These are phyloP conservation scores for Myochromella boudieri DNA, from an alignment of 768 basidiomycete genomes.

Conservation along the genomic window DNA sequence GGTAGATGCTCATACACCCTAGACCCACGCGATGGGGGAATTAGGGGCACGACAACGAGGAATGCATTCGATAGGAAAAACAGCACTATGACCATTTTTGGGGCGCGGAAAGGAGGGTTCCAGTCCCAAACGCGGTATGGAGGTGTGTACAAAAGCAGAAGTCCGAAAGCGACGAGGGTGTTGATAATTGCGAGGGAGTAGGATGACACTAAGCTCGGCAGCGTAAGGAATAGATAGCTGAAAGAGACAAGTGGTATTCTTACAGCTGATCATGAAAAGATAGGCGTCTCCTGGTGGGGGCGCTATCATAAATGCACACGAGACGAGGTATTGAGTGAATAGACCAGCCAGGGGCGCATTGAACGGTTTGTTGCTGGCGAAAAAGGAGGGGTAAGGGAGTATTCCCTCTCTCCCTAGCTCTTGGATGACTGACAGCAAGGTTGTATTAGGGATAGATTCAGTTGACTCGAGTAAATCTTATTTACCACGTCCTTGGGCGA, in stretches of 20 bases:
- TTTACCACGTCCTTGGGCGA: slow-evolving; percentile 64
- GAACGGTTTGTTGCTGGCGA: slow-evolving; percentile 73
- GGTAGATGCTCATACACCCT: slow-evolving; percentile 58
- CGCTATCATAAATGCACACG: slow-evolving; percentile 50
- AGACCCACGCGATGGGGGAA: slow-evolving; percentile 56
- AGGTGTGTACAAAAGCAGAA: slow-evolving; percentile 58
- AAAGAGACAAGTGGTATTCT: slow-evolving; percentile 24
- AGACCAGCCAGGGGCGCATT: slow-evolving; percentile 64
- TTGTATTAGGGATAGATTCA: neutral
- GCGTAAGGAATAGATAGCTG: neutral
- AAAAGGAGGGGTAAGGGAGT: slow-evolving; percentile 63
- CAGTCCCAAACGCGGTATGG: slow-evolving; percentile 46
- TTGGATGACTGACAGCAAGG: slow-evolving; percentile 52
- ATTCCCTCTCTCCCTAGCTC: slow-evolving; percentile 74
- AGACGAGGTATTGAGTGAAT: slow-evolving; percentile 60
- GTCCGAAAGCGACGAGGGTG: slow-evolving; percentile 56
- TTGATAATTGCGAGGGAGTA: slow-evolving; percentile 62
- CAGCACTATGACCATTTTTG: slow-evolving; percentile 43
- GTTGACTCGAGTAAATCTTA: slow-evolving; percentile 1
- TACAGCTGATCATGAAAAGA: slow-evolving; percentile 66
- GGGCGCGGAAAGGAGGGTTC: slow-evolving; percentile 65
- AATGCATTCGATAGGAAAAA: slow-evolving; percentile 70
- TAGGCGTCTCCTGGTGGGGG: slow-evolving; percentile 77
- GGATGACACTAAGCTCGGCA: slow-evolving; percentile 44
- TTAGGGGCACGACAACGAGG: slow-evolving; percentile 57